Base-by-base conservation (phyloP, 169 alveolate genomes). In the Cryptosporidium xiaoi region DNA sequence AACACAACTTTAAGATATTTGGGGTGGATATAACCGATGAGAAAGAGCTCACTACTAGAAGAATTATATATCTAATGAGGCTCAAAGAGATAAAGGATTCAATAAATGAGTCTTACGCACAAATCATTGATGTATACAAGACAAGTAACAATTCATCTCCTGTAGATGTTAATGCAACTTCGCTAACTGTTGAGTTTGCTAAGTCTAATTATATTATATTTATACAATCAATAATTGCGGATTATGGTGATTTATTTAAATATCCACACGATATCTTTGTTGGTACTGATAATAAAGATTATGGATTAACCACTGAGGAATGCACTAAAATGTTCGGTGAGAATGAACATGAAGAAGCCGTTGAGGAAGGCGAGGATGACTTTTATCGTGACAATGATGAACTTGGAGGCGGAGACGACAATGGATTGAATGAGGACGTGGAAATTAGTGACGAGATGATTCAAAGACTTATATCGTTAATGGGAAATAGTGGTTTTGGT, bases 361-460 rank as follows among this genome's bases (percentile, higher is more conserved):
- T 20, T 2, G 48, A 56, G 15, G 66, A 62, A 24, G 48, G 33
- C 5, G 67, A 62, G 44, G 33, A 53, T 4, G 87, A 77, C 18
- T 58, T 34, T n/a, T 51, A 77, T 10, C 33, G 40, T 15, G 71
- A 77, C 12, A 18, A 46, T 20, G 69, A 60, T 15, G 83, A 69
- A 2, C 18, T 29, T 33, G 67, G 40, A 16, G 82, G 48, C 36
- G 67, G 40, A 34, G 82, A 67, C 36, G 33, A 50, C 13, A 51
- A 48, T 27, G 34, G 51, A 8, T 20, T 55, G 12, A 33, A 62
- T 62, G 67, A 62, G 5, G 67, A 62, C 18, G 87, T 77, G 12
- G 87, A 77, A 33, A 77, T 77, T 60, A 56, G 77, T 1, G 87
- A 77, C 50, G 87, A 77, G 7, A 77, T 77, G 87, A 77, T 77